phyloP scores from a whole-genome alignment of 495 filamentous ascomycete species.

The Xeromyces bisporus region DNA sequence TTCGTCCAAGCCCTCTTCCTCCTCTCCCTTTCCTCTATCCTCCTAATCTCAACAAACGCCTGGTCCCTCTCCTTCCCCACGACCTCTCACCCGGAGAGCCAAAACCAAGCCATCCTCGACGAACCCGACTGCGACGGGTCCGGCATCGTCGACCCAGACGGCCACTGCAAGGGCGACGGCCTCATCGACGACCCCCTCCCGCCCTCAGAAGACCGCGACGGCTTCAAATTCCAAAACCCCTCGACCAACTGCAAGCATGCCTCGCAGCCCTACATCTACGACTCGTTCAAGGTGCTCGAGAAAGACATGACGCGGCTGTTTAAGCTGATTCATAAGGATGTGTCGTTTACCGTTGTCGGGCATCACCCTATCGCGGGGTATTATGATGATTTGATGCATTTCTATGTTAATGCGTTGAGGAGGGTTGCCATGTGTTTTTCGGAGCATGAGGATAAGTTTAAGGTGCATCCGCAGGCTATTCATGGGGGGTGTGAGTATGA shows the following conservation, averaged over 20 bases:
- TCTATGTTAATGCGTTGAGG: slow-evolving; percentile 22
- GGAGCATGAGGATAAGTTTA: slow-evolving; percentile 18
- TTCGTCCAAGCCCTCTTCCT: no score
- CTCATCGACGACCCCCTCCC: slow-evolving; percentile 8
- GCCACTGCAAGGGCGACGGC: slow-evolving; percentile 13
- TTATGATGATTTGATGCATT: slow-evolving; percentile 21
- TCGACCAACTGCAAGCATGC: slow-evolving; percentile 17
- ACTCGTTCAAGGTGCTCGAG: slow-evolving; percentile 21
- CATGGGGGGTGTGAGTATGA: slow-evolving; percentile 18
- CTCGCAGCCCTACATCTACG: slow-evolving; percentile 22
- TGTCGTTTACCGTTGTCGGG: slow-evolving; percentile 19
- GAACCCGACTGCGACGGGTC: slow-evolving; percentile 8
- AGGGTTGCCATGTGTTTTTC: slow-evolving; percentile 15
- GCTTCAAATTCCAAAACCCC: slow-evolving; percentile 21
- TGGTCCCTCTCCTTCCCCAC: not conserved
- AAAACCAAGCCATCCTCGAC: slow-evolving; percentile 3
- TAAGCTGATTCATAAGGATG: slow-evolving; percentile 20
- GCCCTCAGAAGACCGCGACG: slow-evolving; percentile 4
- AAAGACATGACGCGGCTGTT: slow-evolving; percentile 22
- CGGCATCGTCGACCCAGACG: slow-evolving; percentile 10
- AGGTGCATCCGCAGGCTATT: slow-evolving; percentile 19
- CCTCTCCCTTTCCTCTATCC: not conserved
- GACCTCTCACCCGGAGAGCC: not conserved
- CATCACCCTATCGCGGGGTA: slow-evolving; percentile 20
- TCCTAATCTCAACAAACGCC: not conserved